phyloP scores from a whole-genome alignment of 257 asterid genomes.

The Nicotiana sylvestris region DNA sequence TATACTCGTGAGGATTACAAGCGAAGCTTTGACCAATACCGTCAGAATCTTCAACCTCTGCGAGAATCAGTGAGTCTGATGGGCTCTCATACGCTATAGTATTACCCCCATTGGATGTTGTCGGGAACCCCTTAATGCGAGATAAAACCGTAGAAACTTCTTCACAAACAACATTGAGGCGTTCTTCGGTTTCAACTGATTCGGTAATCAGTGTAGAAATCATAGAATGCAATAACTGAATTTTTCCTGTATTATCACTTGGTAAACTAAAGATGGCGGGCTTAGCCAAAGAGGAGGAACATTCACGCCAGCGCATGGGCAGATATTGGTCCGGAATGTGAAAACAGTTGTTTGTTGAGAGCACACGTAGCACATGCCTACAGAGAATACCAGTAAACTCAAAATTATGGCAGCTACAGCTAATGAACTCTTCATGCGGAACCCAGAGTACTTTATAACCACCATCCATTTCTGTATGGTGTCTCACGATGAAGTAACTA shows the following conservation, averaged over 20 bases:
- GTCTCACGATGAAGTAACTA: constrained; percentile 69
- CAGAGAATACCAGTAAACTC: constrained; percentile 94
- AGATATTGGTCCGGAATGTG: constrained; percentile 84
- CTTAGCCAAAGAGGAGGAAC: constrained; percentile 37
- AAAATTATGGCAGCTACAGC: constrained; percentile 92
- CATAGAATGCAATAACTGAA: constrained; percentile 74
- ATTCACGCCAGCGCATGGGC: constrained; percentile 72
- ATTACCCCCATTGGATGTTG: constrained; percentile 27
- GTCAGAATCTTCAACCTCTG: constrained; percentile 54
- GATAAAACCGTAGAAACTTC: constrained; percentile 64
- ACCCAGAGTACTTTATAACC: constrained; percentile 88
- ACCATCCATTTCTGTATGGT: constrained; percentile 86
- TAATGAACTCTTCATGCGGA: constrained; percentile 75
- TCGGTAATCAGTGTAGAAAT: constrained; percentile 66
- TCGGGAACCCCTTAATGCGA: constrained; percentile 65
- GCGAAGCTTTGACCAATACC: constrained; percentile 42
- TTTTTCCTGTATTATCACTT: constrained; percentile 57
- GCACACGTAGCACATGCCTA: constrained; percentile 84
- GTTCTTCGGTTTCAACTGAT: constrained; percentile 65
- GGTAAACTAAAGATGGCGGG: constrained; percentile 34
- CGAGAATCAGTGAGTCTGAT: constrained; percentile 36
- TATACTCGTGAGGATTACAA: constrained; percentile 20
- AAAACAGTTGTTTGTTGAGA: constrained; percentile 92
- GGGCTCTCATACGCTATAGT: constrained; percentile 45
- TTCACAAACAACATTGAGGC: constrained; percentile 75